A percentile compares a stretch with the other conserved stretches of the same genome.
These are phyloP conservation scores for Penicillium cinerascens DNA, from an alignment of 495 filamentous ascomycete species.

Conservation along the genomic window DNA sequence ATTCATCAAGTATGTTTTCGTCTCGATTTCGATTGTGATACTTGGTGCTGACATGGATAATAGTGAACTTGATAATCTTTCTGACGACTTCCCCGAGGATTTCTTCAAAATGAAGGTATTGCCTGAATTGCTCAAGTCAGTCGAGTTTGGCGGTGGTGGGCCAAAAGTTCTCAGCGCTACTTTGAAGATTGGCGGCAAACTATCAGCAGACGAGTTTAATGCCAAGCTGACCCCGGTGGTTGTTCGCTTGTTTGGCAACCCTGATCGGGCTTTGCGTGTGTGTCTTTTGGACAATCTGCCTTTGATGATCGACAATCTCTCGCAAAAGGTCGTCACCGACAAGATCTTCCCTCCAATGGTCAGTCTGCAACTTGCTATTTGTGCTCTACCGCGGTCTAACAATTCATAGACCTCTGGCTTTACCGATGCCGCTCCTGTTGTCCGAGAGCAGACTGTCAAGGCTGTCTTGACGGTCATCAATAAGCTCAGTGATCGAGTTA, in stretches of 20 bases:
- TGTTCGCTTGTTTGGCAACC: constrained; percentile 82
- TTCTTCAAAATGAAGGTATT: constrained; percentile 97
- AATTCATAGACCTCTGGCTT: constrained; percentile 73
- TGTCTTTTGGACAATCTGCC: constrained; percentile 88
- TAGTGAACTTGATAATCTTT: constrained; percentile 79
- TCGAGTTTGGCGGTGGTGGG: constrained; percentile 95
- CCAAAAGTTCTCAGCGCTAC: constrained; percentile 85
- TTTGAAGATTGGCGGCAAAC: constrained; percentile 82
- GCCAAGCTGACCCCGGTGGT: constrained; percentile 78
- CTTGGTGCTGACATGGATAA: not conserved
- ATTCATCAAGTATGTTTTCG: constrained; percentile 67
- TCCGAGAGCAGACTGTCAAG: constrained; percentile 94
- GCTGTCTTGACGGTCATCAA: constrained; percentile 78
- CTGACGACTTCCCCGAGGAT: constrained; percentile 93
- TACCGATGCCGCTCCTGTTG: constrained; percentile 82
- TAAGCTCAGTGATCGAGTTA: constrained; percentile 86
- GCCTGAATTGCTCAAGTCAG: constrained; percentile 91
- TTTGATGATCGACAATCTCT: constrained; percentile 83
- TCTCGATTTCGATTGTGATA: not conserved
- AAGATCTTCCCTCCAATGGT: constrained; percentile 96
- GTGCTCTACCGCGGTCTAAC: not conserved
- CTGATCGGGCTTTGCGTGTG: constrained; percentile 87
- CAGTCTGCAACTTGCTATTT: constrained; percentile 11
- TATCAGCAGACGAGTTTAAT: constrained; percentile 88
- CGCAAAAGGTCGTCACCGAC: constrained; percentile 89